Base-by-base conservation (phyloP, 2,329 filamentous ascomycete species). In the Scedosporium dehoogii region DNA sequence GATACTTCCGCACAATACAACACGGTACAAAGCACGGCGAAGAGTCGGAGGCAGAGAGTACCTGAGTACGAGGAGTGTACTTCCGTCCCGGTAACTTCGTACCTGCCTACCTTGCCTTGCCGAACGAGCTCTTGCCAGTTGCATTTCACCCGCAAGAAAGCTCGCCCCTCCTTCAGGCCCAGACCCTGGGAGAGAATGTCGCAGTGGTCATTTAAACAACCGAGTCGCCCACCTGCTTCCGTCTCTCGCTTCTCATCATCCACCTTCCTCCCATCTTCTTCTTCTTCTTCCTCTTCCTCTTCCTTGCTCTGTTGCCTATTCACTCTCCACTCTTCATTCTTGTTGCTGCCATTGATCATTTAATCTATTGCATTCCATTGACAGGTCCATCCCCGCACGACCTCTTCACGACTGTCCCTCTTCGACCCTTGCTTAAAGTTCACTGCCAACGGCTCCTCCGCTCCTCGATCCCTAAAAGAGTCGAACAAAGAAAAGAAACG, bases 211-310 rank as follows among this genome's bases (percentile, higher is more conserved):
- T 59, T 59, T 59, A 59, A 59, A 59, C 57, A 59, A 33, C 57
- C 57, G 51, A 23, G 16, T 59, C 57, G 16, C 57, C 57, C 41
- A 25, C 21, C 38, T 25, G 18, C 38, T 44, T 42, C 56, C 58
- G 60, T 56, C 51, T 25, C 63, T 42, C 46, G 33, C 57, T 56
- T 60, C 18, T 59, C 58, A 56, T 29, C 51, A 46, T 51, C 63
- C 44, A 56, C 51, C 16, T 6, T 56, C 56, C 16, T 5, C 44
- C 53, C 62, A 62, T 64, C 63, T 67, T 64, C 61, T 25, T 59
- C 48, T 62, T 51, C 25, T 58, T 58, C 7, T 25, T 23, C 51
- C 12, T 27, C 55, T 23, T 55, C 21, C 23, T 60, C 59, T 53
- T 61, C 33, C 44, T 38, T 4, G 33, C 33, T 38, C 33, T 38